Base-by-base conservation (phyloP, 352 stramenopile genomes). In the Phytophthora citrophthora region DNA sequence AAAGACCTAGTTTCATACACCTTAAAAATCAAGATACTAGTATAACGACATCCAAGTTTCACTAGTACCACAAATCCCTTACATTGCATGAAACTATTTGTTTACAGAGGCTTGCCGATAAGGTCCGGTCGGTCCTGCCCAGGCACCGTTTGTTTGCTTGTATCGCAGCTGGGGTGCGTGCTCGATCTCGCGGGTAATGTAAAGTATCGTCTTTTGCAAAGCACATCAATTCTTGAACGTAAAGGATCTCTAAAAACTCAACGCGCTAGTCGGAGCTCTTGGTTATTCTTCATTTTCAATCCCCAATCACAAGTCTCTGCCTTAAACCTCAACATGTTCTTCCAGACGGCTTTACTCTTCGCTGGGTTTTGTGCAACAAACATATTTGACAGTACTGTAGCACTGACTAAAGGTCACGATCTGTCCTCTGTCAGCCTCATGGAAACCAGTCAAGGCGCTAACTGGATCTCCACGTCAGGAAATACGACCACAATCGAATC, bases 321-420 rank as follows among this genome's bases (percentile, higher is more conserved):
- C 15, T 26, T 20, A 48, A 9, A 15, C 15, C 10, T 13, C 12
- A 56, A 1, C 23, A 70, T 70, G 62, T 49, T 58, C n/a, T 15
- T 70, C 26, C 24, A 45, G 46, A 40, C 53, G 4, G 61, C 61
- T 11, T 16, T 69, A 13, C 27, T 68, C 9, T 47, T 63, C 36
- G 34, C 26, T 4, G 9, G 47, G 1, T 34, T 16, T 15, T 61
- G 34, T 41, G 6, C 43, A 47, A 26, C 62, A 1, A 55, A 26
- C 10, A 18, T 44, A 9, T 48, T 70, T 2, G 39, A 41, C 48
- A 16, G 15, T 5, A 23, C 43, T 7, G 15, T 23, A 5, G 66
- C 54, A 26, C 27, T 76, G 24, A 60, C 45, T 23, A 72, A 72
- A 23, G 68, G 68, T 10, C 63, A 76, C 18, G 68, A 76, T 10